Base-by-base conservation (phyloP, 225 moss, liverwort and hornwort species). In the Takakia lepidozioides region DNA sequence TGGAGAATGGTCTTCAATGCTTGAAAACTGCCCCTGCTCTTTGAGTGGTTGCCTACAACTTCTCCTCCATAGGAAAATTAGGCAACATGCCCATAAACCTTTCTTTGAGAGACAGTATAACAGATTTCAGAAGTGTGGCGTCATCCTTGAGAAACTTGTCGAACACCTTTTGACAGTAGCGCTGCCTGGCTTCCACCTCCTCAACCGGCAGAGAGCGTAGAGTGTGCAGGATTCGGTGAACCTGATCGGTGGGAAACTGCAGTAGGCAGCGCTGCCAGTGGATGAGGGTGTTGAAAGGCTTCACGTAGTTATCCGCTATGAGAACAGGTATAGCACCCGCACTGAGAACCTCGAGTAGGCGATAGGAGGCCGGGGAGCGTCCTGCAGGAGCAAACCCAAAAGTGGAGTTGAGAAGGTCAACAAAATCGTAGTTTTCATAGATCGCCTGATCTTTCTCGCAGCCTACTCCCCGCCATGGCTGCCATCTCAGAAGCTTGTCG, bases 351-450 rank as follows among this genome's bases (percentile, higher is more conserved):
- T 86, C 85, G 4, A 82, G 53, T 57, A 86, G 61, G 0, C 85
- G 66, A 14, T 78, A 86, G 14, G 85, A 82, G 10, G 74, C 71
- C 10, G 74, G 64, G 4, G 72, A 69, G 34, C 77, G 53, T 19
- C 82, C 85, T 7, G 78, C 82, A 1, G 81, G 82, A 1, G 75
- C 75, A 16, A 86, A 52, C 11, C 59, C 71, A 44, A 86, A 86
- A 1, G 85, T 86, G 1, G 85, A 78, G 40, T 86, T 82, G 58
- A 86, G 61, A 2, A 86, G 72, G 55, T 82, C 69, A 42, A 44
- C 54, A 27, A 54, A 81, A 18, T 63, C 54, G 8, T 82, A 78
- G 0, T 46, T 45, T n/a, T 75, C 66, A 23, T 40, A 82, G 8
- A 56, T n/a, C 3, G 3, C 23, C 46, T 86, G 68, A 14, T 61